phyloP scores from a whole-genome alignment of 2,329 filamentous ascomycete species.

The Dactylellina parvicollis region DNA sequence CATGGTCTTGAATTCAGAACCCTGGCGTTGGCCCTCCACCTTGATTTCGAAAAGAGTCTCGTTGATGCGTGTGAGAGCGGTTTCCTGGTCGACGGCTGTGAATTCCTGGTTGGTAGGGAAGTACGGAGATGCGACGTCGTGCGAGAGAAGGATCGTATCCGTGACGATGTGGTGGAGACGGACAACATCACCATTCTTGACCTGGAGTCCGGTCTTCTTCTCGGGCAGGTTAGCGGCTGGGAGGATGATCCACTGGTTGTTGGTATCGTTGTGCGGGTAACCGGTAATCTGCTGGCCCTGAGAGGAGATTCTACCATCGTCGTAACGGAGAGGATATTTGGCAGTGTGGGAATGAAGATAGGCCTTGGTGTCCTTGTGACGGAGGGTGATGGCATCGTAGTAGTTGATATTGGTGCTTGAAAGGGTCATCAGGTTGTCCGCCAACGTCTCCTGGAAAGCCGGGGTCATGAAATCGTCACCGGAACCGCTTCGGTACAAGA shows the following conservation, averaged over 20 bases:
- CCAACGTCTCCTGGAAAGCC: conserved; percentile 95
- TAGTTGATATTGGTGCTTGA: conserved; percentile 88
- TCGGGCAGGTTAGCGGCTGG: conserved; percentile 69
- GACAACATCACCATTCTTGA: conserved; percentile 85
- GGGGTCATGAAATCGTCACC: conserved; percentile 99
- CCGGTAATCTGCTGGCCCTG: conserved; percentile 96
- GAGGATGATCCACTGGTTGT: conserved; percentile 97
- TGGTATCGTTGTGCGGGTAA: conserved; percentile 97
- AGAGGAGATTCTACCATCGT: conserved; percentile 95
- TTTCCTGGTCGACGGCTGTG: conserved; percentile 78
- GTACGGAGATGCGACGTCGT: conserved; percentile 96
- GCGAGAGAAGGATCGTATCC: conserved; percentile 84
- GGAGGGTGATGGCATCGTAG: conserved; percentile 85
- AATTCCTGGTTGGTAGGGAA: conserved; percentile 99
- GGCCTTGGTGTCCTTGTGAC: conserved; percentile 96
- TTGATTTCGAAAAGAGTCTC: conserved; percentile 94
- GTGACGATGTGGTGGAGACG: conserved; percentile 88
- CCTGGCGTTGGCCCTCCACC: conserved; percentile 83
- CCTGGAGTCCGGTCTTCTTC: conserved; percentile 70
- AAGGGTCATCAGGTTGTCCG: conserved; percentile 90
- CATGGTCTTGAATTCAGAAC: conserved; percentile 87
- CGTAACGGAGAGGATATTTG: conserved; percentile 90
- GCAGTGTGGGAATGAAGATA: conserved; percentile 94
- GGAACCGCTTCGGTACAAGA: conserved; percentile 86
- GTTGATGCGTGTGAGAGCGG: conserved; percentile 78